Conservation (phyloP, 108 stramenopile genomes). For the Nitzschia putrida region DNA sequence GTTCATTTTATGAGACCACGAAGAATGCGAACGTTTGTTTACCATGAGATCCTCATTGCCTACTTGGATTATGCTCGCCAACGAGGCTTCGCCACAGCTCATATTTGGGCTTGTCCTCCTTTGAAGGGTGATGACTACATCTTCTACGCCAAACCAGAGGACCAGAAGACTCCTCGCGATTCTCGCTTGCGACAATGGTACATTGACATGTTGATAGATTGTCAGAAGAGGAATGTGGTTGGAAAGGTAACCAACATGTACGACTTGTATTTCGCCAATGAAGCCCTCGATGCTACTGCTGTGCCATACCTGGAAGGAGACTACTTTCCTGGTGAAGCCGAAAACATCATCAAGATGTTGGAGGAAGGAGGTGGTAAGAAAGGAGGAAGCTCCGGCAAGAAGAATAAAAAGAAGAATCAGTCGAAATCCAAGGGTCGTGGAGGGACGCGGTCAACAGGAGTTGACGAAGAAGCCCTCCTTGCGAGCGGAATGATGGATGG, state of each 20-base stretch:
- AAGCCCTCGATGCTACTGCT: conserved; percentile 72
- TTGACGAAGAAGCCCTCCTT: conserved; percentile 65
- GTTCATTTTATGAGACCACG: conserved; percentile 93
- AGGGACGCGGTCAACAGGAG: conserved; percentile 55
- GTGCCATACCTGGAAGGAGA: conserved; percentile 98
- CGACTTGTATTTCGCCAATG: conserved; percentile 90
- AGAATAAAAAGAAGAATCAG: conserved; percentile 62
- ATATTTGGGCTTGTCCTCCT: conserved; percentile 99
- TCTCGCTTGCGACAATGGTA: conserved; percentile 95
- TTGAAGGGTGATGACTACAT: conserved; percentile 98
- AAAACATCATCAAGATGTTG: conserved; percentile 95
- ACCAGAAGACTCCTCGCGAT: conserved; percentile 94
- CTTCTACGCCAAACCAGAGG: conserved; percentile 97
- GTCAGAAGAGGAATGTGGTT: conserved; percentile 86
- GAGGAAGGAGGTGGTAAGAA: conserved; percentile 80
- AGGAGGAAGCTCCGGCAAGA: conserved; percentile 53
- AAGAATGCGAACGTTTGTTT: conserved; percentile 86
- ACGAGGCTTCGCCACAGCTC: conserved; percentile 87
- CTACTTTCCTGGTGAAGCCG: conserved; percentile 98
- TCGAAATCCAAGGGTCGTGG: conserved; percentile 58
- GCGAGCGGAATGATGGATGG: conserved; percentile 66
- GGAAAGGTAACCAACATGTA: conserved; percentile 92
- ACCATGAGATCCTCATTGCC: conserved; percentile 95
- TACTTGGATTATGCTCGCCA: conserved; percentile 91
- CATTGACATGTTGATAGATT: conserved; percentile 90